Evolutionary conservation across 305 asterid genomes (phyloP).

Genomic region (Fraxinus greggii): DNA sequence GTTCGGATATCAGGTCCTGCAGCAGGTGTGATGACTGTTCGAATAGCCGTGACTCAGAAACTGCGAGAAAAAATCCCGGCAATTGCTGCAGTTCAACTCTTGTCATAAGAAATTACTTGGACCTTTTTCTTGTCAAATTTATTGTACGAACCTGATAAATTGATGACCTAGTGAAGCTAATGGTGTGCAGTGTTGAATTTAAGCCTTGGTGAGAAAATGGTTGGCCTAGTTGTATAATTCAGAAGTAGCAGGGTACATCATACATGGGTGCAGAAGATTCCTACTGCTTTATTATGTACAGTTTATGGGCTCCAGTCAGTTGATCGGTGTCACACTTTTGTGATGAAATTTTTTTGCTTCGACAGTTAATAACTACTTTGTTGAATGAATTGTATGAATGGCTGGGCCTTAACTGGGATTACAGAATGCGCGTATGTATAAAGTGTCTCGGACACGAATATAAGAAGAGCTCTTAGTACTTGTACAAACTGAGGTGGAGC

Average conservation of each 20-base stretch:
- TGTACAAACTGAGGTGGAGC: neutral
- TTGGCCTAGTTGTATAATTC: neutral
- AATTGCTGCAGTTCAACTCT: slow-evolving; percentile 89
- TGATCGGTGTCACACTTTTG: neutral
- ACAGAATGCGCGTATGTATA: neutral
- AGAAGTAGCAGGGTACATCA: neutral
- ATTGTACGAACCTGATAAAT: neutral
- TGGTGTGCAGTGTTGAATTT: neutral
- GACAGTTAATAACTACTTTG: neutral
- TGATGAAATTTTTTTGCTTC: neutral
- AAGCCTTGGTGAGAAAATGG: neutral
- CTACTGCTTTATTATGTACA: neutral
- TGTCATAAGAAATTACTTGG: slow-evolving; percentile 40
- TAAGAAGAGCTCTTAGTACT: neutral
- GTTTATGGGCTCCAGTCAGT: neutral
- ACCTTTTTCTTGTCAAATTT: neutral
- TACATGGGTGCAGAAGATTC: neutral
- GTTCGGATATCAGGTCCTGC: slow-evolving; percentile 91
- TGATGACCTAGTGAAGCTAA: neutral
- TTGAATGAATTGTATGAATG: neutral
- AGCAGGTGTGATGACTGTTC: slow-evolving; percentile 92
- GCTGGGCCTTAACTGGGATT: neutral
- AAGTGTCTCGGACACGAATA: neutral
- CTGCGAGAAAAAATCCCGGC: slow-evolving; percentile 87
- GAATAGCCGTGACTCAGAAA: slow-evolving; percentile 95